Evolutionary conservation across 305 asterid species (phyloP), one percentile per base, ranked within the genome.

Genomic region (Fraxinus paxiana): DNA sequence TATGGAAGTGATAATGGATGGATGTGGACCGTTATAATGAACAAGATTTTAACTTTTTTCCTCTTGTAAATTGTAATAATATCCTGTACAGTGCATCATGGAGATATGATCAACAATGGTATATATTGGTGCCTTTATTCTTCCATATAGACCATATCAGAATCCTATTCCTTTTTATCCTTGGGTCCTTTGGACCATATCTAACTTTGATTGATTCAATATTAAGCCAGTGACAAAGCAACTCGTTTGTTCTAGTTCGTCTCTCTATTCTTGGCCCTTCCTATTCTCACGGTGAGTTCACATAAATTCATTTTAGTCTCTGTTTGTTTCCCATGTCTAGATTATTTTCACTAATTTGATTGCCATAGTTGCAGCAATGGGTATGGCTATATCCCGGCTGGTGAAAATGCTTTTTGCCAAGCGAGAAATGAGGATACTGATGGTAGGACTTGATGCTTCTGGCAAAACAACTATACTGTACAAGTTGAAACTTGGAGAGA

Each of bases 381-480:
- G 93, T 31, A 79, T 71, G 81, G 86, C 89, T 2, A 73, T 90
- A 79, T 90, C 93, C 4, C 75, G 88, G 76, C 28, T 88, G 31
- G 80, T 86, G 38, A 89, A 85, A 80, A 79, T 73, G 86, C 82
- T 89, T 18, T 89, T 86, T 79, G 86, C 89, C 0, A 86, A 87
- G 83, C 88, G 84, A 79, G 91, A 89, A 38, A 89, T 89, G 91
- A 88, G 91, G 86, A 89, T 89, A 73, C 82, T 88, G 30, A 89
- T 89, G 92, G 92, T 88, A 9, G 92, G 92, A 72, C 92, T 89
- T 6, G 92, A 89, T 77, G 90, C 90, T 0, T 83, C 92, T 5
- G 92, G 92, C 41, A 89, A 89, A 82, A 89, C 92, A 15, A 89
- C 92, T 13, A 88, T 88, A 17, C 82, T 87, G 13, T 88, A 88